Percentiles rank a stretch among this genome's conserved stretches.
Conservation (phyloP, 2,329 filamentous ascomycete species). For the Ascosphaera apis region DNA sequence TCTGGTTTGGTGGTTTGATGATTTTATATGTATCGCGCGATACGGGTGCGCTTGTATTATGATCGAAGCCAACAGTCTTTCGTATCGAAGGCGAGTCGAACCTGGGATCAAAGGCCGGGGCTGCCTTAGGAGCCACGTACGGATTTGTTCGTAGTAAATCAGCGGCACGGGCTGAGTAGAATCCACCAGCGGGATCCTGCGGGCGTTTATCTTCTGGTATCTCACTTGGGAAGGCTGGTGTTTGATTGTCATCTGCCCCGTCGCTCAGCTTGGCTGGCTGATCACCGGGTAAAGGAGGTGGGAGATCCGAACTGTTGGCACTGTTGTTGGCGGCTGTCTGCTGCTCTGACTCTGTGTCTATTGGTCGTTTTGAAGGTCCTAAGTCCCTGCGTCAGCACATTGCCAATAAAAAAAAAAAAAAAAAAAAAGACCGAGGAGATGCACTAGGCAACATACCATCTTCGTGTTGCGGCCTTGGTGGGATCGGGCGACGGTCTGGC, state of each 20-base stretch:
- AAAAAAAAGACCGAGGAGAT: too few species aligned
- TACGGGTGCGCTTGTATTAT: constrained; percentile 52
- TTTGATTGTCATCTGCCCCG: constrained; percentile 2
- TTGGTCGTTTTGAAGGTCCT: constrained; percentile 6
- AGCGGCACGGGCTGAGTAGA: constrained; percentile 48
- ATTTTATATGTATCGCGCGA: constrained; percentile 17
- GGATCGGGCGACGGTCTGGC: constrained; percentile 6
- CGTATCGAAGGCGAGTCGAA: constrained; percentile 65
- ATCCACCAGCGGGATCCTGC: constrained; percentile 28
- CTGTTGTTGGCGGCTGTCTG: too few species aligned
- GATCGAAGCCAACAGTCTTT: constrained; percentile 72
- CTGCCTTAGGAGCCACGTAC: constrained; percentile 19
- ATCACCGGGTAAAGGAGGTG: constrained; percentile 6
- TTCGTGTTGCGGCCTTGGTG: too few species aligned
- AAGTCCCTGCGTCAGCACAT: too few species aligned
- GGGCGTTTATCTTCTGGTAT: constrained; percentile 6
- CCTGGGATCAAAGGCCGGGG: constrained; percentile 45
- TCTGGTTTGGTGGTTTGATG: constrained; percentile 3
- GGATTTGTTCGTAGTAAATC: constrained; percentile 31
- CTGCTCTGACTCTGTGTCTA: too few species aligned
- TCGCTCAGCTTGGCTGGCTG: constrained; percentile 7
- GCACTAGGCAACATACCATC: too few species aligned
- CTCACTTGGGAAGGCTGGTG: constrained; percentile 3
- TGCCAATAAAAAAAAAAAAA: too few species aligned
- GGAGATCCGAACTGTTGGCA: too few species aligned